A percentile compares a stretch with the other conserved stretches of the same genome.
Evolutionary conservation across 495 filamentous ascomycete species (phyloP).

Genomic region (Aspergillus homomorphus): DNA sequence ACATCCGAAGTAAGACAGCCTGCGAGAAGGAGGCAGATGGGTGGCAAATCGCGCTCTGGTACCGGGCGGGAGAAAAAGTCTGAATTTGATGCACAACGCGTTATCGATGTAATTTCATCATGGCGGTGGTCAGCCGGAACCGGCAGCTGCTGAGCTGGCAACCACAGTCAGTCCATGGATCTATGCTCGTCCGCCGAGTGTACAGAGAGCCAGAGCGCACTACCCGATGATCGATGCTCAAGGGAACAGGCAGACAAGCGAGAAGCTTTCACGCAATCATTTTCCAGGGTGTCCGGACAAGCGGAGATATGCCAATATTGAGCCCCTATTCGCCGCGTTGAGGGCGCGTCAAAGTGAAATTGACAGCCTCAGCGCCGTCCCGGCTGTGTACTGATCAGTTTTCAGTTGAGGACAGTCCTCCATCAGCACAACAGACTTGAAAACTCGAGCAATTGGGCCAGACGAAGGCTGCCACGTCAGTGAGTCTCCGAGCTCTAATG

Average conservation of each 20-base stretch:
- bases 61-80: constrained; percentile 25
- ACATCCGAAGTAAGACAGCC: constrained; percentile 30
- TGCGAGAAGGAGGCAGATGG: constrained; percentile 27
- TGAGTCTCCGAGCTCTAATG: constrained; percentile 44
- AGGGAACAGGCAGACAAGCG: constrained; percentile 6
- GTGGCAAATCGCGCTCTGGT: constrained; percentile 33
- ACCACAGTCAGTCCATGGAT: constrained; percentile 35
- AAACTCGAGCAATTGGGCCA: constrained; percentile 32
- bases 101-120: constrained; percentile 20
- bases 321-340: constrained; percentile 18
- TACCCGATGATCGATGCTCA: constrained; percentile 28
- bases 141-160: constrained; percentile 37
- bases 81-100: constrained; percentile 17
- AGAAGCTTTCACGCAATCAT: constrained; percentile 12
- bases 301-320: constrained; percentile 17
- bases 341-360: constrained; percentile 9
- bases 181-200: constrained; percentile 19
- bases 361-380: constrained; percentile 8
- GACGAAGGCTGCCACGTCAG: constrained; percentile 49
- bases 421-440: constrained; percentile 29
- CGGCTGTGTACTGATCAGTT: constrained; percentile 20
- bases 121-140: constrained; percentile 25
- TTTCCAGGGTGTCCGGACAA: constrained; percentile 19
- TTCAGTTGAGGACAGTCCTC: constrained; percentile 25
- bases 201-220: constrained; percentile 22